Base-by-base conservation (phyloP, 345 rosid species). In the Fremontodendron californicum region DNA sequence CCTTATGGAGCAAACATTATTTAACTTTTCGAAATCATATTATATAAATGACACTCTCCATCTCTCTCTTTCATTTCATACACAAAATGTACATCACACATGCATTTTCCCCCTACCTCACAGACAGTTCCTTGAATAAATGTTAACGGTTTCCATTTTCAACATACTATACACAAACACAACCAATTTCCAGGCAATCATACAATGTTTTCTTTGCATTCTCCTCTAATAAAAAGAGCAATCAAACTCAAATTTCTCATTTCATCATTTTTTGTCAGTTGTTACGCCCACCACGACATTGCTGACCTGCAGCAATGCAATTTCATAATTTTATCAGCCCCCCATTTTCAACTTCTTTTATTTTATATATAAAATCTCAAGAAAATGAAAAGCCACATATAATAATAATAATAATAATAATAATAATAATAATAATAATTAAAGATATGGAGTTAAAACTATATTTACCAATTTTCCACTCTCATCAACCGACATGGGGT, bases 401-500 rank as follows among this genome's bases (percentile, higher is more conserved):
- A n/a, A n/a, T n/a, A n/a, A n/a, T n/a, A n/a, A n/a, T n/a, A n/a
- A n/a, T n/a, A n/a, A n/a, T n/a, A n/a, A n/a, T n/a, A n/a, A n/a
- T n/a, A n/a, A n/a, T n/a, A n/a, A n/a, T n/a, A n/a, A n/a, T n/a
- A n/a, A 27, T 6, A 58, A 27, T 25, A 58, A 25, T 25, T 58
- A 25, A 58, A 58, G 63, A 58, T 51, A 2, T 54, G 60, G 5
- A 21, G 11, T 25, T 58, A 58, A 7, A 25, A 58, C 33, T 27
- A 58, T 58, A 58, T 10, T 11, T 58, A 58, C 63, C 63, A 58
- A 58, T 58, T 58, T 58, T 58, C 63, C 63, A 58, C 63, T 58
- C 63, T 58, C 63, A 12, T 58, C 63, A 5, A 58, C 63, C 3
- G 63, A 58, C 63, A 58, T 58, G 63, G 63, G 63, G 16, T 58